phyloP scores from a whole-genome alignment of 2,329 filamentous ascomycete genomes.

The Ophiostoma montium region DNA sequence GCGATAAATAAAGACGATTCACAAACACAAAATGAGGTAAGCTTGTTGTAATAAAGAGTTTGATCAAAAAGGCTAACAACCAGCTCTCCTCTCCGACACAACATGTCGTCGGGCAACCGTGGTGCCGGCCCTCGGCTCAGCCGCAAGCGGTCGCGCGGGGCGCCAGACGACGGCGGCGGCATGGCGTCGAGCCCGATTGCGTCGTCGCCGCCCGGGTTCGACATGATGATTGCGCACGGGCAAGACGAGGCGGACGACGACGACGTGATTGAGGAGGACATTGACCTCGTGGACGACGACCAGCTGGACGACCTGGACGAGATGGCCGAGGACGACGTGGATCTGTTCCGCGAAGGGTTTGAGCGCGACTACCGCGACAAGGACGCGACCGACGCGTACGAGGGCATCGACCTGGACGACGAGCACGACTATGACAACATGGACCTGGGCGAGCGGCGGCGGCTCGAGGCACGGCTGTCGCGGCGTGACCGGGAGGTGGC shows the following conservation, averaged over 20 bases:
- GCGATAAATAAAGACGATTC: too few species aligned
- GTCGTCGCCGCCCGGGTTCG: conserved; percentile 50
- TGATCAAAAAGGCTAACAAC: not conserved
- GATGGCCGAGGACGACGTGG: conserved; percentile 66
- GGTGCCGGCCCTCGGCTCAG: conserved; percentile 39
- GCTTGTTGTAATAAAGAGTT: too few species aligned
- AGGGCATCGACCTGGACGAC: conserved; percentile 60
- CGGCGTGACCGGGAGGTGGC: conserved; percentile 60
- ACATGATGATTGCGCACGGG: conserved; percentile 52
- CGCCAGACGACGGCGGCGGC: conserved; percentile 35
- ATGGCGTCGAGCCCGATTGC: conserved; percentile 47
- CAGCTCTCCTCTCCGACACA: conserved; percentile 72
- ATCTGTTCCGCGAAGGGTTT: conserved; percentile 61
- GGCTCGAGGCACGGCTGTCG: conserved; percentile 59
- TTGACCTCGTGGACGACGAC: conserved; percentile 57
- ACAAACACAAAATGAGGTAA: not conserved
- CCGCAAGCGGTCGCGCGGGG: conserved; percentile 41
- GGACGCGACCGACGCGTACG: conserved; percentile 55
- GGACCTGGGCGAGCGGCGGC: conserved; percentile 49
- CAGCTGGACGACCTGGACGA: conserved; percentile 72
- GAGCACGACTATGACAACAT: conserved; percentile 61
- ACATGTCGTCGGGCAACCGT: conserved; percentile 72
- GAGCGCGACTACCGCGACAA: conserved; percentile 56
- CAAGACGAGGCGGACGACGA: conserved; percentile 51
- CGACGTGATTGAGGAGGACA: conserved; percentile 57